Base-by-base conservation (phyloP, 2,329 filamentous ascomycete genomes). In the Penicillium concentricum region DNA sequence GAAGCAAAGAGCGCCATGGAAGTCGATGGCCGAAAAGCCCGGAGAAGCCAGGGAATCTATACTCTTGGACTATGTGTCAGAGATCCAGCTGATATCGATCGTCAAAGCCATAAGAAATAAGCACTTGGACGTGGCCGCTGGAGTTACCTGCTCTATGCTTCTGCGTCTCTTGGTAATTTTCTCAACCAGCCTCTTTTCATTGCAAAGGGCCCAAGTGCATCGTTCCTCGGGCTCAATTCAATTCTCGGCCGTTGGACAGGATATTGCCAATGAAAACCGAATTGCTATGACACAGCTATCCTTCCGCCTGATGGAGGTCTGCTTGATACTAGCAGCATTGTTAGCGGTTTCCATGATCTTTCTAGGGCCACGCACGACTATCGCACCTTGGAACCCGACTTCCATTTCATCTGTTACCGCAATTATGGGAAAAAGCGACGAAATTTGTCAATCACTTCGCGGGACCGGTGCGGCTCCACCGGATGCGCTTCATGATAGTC, bases 141-240 rank as follows among this genome's bases (percentile, higher is more conserved):
- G 46, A 0, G 35, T 51, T 4, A 6, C 49, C 2, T 56, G 52
- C 20, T 47, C 56, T 2, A 24, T 61, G 2, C 24, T 62, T 1
- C 24, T 43, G 16, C 60, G 41, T 2, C 39, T 62, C 7, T 37
- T 61, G n/a, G 54, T 62, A 9, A 45, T 62, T n/a, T 54, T 62
- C 4, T 62, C 60, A 3, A 59, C 60, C 1, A 41, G 46, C 24
- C 45, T 62, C 3, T 58, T 62, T 2, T 58, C 48, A 1, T 32
- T 62, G 1, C 13, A 58, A 13, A 43, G 34, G 15, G 43, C 28
- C 4, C n/a, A 32, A 35, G 30, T 60, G 2, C 22, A 41, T 2
- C 13, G 37, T 5, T 55, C 47, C 2, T 30, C 30, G 30, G 13
- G 2, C 13, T 13, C 30, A 34, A 15, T 15, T 34, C 4, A 34